phyloP scores from a whole-genome alignment of 441 rosid genomes.

The Euphorbia corollata region DNA sequence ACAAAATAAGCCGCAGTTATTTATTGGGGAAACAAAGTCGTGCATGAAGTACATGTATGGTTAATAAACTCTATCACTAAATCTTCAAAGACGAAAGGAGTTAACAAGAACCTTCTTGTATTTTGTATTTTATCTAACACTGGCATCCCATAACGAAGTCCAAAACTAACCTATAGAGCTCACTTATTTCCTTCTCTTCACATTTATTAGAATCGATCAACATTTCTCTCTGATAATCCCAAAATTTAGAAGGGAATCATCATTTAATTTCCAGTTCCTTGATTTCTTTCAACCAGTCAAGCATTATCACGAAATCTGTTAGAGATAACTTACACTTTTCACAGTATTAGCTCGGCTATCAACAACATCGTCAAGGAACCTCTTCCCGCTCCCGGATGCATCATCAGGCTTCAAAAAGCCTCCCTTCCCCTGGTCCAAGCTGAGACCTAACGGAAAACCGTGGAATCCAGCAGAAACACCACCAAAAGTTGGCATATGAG shows the following conservation, averaged over 20 bases:
- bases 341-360: constrained; percentile 50
- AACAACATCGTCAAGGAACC: constrained; percentile 55
- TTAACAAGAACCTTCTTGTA: not conserved
- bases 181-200: not conserved
- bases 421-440: constrained; percentile 89
- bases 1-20: not conserved
- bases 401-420: constrained; percentile 69
- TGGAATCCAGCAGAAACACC: constrained; percentile 48
- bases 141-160: not conserved
- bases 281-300: constrained; percentile 3
- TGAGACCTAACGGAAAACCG: constrained; percentile 76
- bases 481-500: constrained; percentile 44
- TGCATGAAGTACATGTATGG: not conserved
- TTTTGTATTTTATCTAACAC: not conserved
- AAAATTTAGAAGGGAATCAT: not conserved
- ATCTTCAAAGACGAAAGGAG: not conserved
- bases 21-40: not conserved
- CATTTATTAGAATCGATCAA: not conserved
- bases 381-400: constrained; percentile 68
- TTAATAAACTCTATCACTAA: not conserved
- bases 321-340: constrained; percentile 53
- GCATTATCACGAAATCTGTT: not conserved
- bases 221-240: not conserved
- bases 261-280: not conserved
- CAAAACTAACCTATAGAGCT: not conserved